phyloP scores from a whole-genome alignment of 176 grass and related monocot genomes.

The Thinopyrum elongatum region DNA sequence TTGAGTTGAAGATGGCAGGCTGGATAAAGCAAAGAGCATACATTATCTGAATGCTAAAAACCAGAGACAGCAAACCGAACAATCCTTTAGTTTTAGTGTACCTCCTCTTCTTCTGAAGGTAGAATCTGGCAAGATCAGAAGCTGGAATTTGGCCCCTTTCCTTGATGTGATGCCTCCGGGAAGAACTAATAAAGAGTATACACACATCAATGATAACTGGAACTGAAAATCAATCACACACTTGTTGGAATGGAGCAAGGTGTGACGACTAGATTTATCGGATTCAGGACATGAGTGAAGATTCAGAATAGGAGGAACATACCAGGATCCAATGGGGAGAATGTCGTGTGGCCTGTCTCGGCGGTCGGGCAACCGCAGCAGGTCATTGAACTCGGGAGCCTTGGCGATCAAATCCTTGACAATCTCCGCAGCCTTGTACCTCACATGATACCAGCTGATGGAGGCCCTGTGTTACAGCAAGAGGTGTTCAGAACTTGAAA shows the following conservation, averaged over 20 bases:
- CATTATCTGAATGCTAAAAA: background rate
- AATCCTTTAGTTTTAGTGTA: background rate
- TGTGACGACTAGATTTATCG: background rate
- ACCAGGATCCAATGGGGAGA: constrained; percentile 22
- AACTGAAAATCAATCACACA: background rate
- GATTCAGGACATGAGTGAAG: background rate
- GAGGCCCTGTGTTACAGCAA: background rate
- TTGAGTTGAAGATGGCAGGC: constrained; percentile 15
- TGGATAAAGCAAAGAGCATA: background rate
- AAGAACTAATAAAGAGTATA: background rate
- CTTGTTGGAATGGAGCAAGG: background rate
- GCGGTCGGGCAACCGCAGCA: background rate
- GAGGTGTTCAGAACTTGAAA: background rate
- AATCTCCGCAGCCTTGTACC: background rate
- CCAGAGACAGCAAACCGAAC: background rate
- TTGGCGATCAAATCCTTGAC: constrained; percentile 1
- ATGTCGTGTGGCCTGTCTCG: constrained; percentile 6
- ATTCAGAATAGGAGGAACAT: background rate
- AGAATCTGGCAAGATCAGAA: background rate
- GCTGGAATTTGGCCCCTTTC: background rate
- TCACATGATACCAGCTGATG: background rate
- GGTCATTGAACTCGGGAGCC: constrained; percentile 15
- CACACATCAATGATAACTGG: background rate
- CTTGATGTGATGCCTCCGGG: background rate
- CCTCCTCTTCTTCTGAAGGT: constrained; percentile 33